Conservation (phyloP, 2,329 filamentous ascomycete genomes). For the Sporothrix pallida region DNA sequence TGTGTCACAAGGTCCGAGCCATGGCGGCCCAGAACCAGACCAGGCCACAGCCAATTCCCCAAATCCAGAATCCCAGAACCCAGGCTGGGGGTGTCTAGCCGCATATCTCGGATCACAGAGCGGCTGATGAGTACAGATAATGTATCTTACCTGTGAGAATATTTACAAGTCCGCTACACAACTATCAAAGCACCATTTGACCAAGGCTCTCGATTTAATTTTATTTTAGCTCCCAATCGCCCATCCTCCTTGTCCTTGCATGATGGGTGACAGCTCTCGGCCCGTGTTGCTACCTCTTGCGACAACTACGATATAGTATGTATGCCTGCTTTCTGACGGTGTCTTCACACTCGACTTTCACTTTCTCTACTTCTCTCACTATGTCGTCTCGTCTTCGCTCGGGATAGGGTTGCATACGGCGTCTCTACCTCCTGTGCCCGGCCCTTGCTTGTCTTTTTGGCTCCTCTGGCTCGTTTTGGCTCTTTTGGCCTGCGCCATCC, state of each 20-base stretch:
- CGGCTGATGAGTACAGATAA: not conserved
- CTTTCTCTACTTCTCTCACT: not conserved
- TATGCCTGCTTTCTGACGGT: constrained; percentile 4
- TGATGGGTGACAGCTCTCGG: constrained; percentile 20
- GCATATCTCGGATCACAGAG: constrained; percentile 14
- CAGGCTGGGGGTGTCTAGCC: constrained; percentile 10
- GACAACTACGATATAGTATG: not conserved
- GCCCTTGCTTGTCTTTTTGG: no score
- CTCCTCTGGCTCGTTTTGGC: no score
- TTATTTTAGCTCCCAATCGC: constrained; percentile 3
- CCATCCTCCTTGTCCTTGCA: constrained; percentile 7
- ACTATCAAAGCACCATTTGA: not conserved
- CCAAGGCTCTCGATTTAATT: not conserved
- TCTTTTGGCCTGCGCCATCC: not conserved
- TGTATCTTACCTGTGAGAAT: not conserved
- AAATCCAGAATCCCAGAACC: constrained; percentile 1
- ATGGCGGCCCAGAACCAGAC: constrained; percentile 1
- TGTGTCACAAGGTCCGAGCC: constrained; percentile 23
- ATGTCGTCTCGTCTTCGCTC: constrained; percentile 11
- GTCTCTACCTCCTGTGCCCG: constrained; percentile 1
- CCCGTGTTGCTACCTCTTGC: constrained; percentile 13
- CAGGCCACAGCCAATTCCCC: no score
- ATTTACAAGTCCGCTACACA: not conserved
- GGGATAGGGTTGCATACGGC: constrained; percentile 21
- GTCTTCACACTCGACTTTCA: not conserved